A percentile compares a stretch with the other conserved stretches of the same genome.
Conservation (phyloP, 2,329 filamentous ascomycete species). For the Camillea tinctor region DNA sequence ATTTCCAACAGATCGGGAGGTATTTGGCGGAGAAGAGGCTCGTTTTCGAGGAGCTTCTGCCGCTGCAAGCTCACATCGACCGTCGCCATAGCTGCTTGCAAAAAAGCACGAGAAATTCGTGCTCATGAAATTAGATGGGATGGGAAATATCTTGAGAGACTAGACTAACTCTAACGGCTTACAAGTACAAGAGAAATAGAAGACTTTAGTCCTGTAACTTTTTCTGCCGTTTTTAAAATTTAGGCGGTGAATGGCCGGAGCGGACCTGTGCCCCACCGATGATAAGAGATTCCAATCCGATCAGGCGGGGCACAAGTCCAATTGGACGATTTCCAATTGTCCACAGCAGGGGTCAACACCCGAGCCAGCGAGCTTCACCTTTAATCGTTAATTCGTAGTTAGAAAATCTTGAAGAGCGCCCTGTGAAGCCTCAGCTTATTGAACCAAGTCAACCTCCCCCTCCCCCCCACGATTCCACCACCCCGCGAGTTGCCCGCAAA, state of each 20-base stretch:
- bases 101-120: constrained; percentile 21
- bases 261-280: constrained; percentile 2
- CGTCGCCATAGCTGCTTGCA: constrained; percentile 46
- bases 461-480: constrained; percentile 14
- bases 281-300: background rate
- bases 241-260: constrained; percentile 28
- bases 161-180: no score
- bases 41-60: constrained; percentile 55
- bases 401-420: constrained; percentile 27
- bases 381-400: constrained; percentile 14
- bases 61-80: constrained; percentile 56
- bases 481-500: constrained; percentile 15
- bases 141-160: constrained; percentile 7
- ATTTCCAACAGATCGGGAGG: constrained; percentile 68
- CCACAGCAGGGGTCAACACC: constrained; percentile 9
- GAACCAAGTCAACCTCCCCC: constrained; percentile 6
- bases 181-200: no score
- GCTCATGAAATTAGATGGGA: constrained; percentile 13
- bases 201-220: constrained; percentile 19
- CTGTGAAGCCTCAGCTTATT: constrained; percentile 20
- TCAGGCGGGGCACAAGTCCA: constrained; percentile 1
- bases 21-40: constrained; percentile 56
- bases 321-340: background rate
- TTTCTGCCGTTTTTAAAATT: constrained; percentile 27
- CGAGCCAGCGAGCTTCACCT: constrained; percentile 16